Evolutionary conservation across 345 rosid species (phyloP), one percentile per base, ranked within the genome.

Genomic region (Bruguiera sexangula): DNA sequence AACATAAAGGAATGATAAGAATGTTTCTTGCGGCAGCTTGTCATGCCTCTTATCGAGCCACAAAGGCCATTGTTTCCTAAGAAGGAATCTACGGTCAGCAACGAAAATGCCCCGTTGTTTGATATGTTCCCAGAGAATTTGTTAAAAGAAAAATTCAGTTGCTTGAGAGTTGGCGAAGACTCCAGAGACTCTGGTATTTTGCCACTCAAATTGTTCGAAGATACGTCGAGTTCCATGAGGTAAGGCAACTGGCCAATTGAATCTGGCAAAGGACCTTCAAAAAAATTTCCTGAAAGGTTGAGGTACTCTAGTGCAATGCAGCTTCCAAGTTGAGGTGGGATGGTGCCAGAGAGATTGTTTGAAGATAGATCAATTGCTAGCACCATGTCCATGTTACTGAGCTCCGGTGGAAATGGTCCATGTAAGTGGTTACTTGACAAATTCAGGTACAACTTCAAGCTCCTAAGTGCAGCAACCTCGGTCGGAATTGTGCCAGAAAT

Each of bases 381-480:
- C 65, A 91, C 96, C 99, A 91, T 94, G 80, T 91, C 96, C 97
- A 94, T 94, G 77, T 89, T 94, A 73, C 93, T 87, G 67, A 89
- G 85, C 88, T 89, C 96, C 60, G 84, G 32, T 20, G 99, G 97
- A 26, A 91, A 75, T 3, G 66, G 68, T 6, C 99, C 99, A 0
- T 76, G 79, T 50, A 94, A 79, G 68, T 81, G 76, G 77, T 94
- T 94, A 63, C 86, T 82, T 6, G 99, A 94, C 86, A 94, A 76
- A 69, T 94, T 94, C 64, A 94, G 67, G 82, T 89, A 89, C 69
- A 91, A n/a, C 79, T 89, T 94, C 83, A 94, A 69, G 86, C 91
- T 94, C 59, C 86, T 76, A 62, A 94, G 69, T 19, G 83, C 84
- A 3, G 93, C 89, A 69, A 91, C 93, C 66, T 82, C 89, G 37